Evolutionary conservation across 345 rosid species (phyloP), one percentile per base, ranked within the genome.

Genomic region (Laguncularia racemosa): DNA sequence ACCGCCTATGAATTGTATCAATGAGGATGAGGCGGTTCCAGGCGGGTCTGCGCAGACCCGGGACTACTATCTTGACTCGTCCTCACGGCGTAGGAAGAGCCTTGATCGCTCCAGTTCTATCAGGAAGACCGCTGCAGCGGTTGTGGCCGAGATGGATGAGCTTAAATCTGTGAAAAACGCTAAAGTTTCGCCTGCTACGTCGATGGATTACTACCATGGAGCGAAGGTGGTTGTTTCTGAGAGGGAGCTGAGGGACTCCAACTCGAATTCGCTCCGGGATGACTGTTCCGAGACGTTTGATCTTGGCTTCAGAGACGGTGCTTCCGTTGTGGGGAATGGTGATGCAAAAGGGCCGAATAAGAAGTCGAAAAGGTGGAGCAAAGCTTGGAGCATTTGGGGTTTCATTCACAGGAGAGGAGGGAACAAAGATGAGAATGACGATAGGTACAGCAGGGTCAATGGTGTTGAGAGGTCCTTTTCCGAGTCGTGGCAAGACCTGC

Each of bases 21-120:
- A 66, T 51, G 89, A 65, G 53, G 90, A 74, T 4, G 89, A 79
- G 60, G 53, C 57, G 12, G 57, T 74, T 43, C 99, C 99, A 18
- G 99, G 99, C 28, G 99, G 99, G 33, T 82, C 91, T 54, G 78
- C 67, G 44, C 99, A 95, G 73, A 90, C 99, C 0, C 72, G 96
- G 73, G 96, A 90, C 55, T 95, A 95, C 54, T 95, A 95, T 69
- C 71, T 75, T 2, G 96, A 88, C 73, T 85, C 96, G 4, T 81
- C 87, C 33, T 79, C 96, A 0, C 63, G 91, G 52, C 69, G 99
- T 70, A 78, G 99, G 73, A 90, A 81, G 81, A 90, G 97, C 57
- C 80, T 90, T 9, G 99, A 95, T 28, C 75, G 95, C 67, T 90
- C 84, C 8, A 84, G 64, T 67, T 87, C 99, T 0, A 75, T 85